Conservation (phyloP, 2,329 filamentous ascomycete genomes). For the Monosporascus sp. region DNA sequence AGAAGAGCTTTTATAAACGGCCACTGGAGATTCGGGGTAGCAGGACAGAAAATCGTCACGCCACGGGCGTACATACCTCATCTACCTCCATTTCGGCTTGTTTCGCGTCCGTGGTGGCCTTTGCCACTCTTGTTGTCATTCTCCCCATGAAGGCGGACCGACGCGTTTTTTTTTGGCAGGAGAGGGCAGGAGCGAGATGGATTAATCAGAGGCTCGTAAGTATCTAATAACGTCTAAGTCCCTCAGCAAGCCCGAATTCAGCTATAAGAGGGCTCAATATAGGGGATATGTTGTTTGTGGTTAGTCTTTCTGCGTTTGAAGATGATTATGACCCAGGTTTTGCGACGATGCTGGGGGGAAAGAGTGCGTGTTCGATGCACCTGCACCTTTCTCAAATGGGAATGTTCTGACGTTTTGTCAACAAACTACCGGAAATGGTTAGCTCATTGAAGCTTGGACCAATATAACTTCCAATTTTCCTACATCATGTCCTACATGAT, state of each 20-base stretch:
- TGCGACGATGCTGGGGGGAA: conserved; percentile 4
- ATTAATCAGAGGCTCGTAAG: not conserved
- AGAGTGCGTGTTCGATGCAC: conserved; percentile 17
- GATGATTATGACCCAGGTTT: not conserved
- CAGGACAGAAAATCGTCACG: not conserved
- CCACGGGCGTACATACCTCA: conserved; percentile 26
- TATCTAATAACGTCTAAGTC: not conserved
- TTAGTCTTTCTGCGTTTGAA: not conserved
- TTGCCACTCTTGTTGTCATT: conserved; percentile 20
- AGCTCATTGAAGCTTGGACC: conserved; percentile 1
- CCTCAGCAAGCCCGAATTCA: not conserved
- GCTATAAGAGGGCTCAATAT: not conserved
- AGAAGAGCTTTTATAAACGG: not conserved
- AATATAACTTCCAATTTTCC: too few species aligned
- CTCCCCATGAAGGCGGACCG: conserved; percentile 3
- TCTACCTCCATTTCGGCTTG: conserved; percentile 31
- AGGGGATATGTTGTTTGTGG: not conserved
- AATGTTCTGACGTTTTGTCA: conserved; percentile 9
- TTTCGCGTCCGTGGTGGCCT: conserved; percentile 20
- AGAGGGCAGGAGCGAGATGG: not conserved
- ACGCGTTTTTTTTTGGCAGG: conserved; percentile 8
- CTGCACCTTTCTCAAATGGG: conserved; percentile 3
- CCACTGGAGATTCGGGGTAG: not conserved
- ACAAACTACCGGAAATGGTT: conserved; percentile 16
- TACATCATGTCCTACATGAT: too few species aligned